phyloP scores from a whole-genome alignment of 2,329 filamentous ascomycete species.

The Trichoderma aggressivum region DNA sequence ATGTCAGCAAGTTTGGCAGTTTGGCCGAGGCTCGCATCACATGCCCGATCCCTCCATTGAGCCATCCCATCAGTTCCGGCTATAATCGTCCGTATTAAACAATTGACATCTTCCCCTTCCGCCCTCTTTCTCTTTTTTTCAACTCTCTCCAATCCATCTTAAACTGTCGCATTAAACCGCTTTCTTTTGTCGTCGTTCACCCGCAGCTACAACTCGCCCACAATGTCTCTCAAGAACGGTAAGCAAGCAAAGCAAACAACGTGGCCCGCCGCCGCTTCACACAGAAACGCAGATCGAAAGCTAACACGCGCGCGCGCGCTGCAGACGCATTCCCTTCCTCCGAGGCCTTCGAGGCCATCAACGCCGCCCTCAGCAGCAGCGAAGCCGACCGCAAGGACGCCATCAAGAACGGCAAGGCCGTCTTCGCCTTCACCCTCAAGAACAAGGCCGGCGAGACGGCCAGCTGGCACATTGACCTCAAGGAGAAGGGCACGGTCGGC shows the following conservation, averaged over 20 bases:
- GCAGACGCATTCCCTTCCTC: conserved; percentile 84
- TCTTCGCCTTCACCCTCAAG: conserved; percentile 92
- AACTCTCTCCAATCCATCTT: neutral
- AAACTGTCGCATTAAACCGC: neutral
- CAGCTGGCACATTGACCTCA: conserved; percentile 94
- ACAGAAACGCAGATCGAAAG: neutral
- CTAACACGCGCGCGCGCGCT: neutral
- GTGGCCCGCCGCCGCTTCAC: neutral
- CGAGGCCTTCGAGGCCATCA: conserved; percentile 85
- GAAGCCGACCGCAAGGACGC: conserved; percentile 78
- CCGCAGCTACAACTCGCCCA: conserved; percentile 28
- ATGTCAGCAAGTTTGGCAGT: conserved; percentile 21
- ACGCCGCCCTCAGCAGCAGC: conserved; percentile 61
- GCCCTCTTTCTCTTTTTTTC: neutral
- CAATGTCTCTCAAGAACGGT: conserved; percentile 74
- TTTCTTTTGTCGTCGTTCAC: neutral
- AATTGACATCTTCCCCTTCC: neutral
- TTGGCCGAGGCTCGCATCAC: conserved; percentile 34
- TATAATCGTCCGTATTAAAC: conserved; percentile 10
- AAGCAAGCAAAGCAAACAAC: conserved; percentile 32
- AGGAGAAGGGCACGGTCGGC: conserved; percentile 79
- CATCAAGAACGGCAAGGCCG: conserved; percentile 79
- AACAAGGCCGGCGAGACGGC: conserved; percentile 76
- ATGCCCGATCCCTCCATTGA: conserved; percentile 23
- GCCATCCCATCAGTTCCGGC: conserved; percentile 12